Evolutionary conservation across 2,329 filamentous ascomycete species (phyloP).

Genomic region (Fulvia fulva): DNA sequence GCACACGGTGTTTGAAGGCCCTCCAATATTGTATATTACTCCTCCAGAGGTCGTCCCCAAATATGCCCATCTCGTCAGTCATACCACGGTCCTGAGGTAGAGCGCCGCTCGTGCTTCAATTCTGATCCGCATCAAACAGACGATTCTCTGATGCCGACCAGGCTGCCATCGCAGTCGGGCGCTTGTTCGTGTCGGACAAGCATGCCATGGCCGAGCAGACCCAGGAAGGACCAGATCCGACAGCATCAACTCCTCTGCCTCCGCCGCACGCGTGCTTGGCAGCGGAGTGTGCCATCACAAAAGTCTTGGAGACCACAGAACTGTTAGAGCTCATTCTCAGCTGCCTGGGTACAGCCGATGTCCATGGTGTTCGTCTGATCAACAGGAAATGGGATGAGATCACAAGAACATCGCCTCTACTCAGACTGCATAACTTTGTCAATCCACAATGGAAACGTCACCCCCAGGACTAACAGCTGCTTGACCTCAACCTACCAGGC

Average conservation of each 20-base stretch:
- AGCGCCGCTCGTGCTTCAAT: neutral
- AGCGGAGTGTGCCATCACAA: slow-evolving; percentile 18
- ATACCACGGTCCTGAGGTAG: no score
- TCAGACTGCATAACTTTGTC: slow-evolving; percentile 26
- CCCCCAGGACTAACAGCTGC: slow-evolving; percentile 20
- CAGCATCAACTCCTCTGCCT: neutral
- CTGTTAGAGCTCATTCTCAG: slow-evolving; percentile 24
- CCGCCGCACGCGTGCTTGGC: slow-evolving; percentile 4
- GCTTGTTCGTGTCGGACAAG: neutral
- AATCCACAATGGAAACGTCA: slow-evolving; percentile 21
- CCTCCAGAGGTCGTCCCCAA: no score
- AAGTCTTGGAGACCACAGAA: slow-evolving; percentile 25
- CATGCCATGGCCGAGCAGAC: neutral
- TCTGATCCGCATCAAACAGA: slow-evolving; percentile 1
- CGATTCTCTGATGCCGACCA: slow-evolving; percentile 12
- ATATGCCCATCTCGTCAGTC: no score
- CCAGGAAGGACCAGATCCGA: neutral
- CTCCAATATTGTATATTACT: neutral
- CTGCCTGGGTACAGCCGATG: slow-evolving; percentile 17
- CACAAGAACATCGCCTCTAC: slow-evolving; percentile 19
- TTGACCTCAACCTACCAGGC: slow-evolving; percentile 23
- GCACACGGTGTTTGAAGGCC: neutral
- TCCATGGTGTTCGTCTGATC: slow-evolving; percentile 18
- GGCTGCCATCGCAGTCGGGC: neutral
- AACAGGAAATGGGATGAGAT: slow-evolving; percentile 18